phyloP scores from a whole-genome alignment of 805 yeast genomes.

The Ogataea pignaliae region DNA sequence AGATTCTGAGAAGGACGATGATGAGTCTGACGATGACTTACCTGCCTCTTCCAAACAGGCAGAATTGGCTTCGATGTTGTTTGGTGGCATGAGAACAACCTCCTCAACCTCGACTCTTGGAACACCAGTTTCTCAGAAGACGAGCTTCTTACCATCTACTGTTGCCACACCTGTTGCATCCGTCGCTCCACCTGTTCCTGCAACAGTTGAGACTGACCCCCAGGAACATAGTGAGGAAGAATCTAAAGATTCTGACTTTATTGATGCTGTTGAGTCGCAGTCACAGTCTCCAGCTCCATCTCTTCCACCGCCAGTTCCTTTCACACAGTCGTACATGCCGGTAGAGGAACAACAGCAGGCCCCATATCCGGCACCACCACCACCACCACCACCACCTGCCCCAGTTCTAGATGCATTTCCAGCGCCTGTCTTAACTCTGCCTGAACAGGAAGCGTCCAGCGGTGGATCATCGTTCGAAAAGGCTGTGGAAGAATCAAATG shows the following conservation, averaged over 20 bases:
- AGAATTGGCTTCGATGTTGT: constrained; percentile 48
- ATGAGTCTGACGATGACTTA: constrained; percentile 43
- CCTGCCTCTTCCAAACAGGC: constrained; percentile 50
- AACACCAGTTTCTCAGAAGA: constrained; percentile 26
- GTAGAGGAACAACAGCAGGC: not conserved
- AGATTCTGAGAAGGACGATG: constrained; percentile 38
- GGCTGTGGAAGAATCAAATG: constrained; percentile 13
- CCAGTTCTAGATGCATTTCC: no score
- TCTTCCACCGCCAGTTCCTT: constrained; percentile 14
- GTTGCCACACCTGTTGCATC: constrained; percentile 11
- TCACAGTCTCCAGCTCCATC: constrained; percentile 15
- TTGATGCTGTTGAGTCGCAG: constrained; percentile 14
- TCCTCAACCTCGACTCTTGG: not conserved
- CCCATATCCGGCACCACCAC: not conserved
- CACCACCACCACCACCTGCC: no score
- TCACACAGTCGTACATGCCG: no score
- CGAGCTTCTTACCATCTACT: constrained; percentile 7
- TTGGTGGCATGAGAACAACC: constrained; percentile 45
- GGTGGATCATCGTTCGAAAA: constrained; percentile 2
- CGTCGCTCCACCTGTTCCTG: constrained; percentile 19
- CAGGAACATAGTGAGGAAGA: not conserved
- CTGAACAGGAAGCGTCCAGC: not conserved
- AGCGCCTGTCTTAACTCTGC: no score
- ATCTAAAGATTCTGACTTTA: not conserved
- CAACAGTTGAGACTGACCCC: constrained; percentile 9